Conservation (phyloP, 495 filamentous ascomycete species). For the Daldinia concentrica region DNA sequence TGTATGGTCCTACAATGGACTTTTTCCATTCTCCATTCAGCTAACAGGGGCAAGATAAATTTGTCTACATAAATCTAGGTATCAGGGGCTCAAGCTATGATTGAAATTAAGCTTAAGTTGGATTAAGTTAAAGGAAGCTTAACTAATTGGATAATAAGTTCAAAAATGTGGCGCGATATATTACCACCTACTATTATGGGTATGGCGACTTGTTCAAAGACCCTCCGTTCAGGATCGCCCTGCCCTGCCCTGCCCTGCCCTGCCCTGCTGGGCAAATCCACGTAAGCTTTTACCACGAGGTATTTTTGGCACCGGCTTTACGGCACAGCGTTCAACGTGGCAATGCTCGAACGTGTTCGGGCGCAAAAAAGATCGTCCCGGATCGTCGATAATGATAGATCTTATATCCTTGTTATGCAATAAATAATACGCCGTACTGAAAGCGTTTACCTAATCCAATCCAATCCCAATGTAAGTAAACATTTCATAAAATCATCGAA, state of each 20-base stretch:
- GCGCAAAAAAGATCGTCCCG: conserved; percentile 12
- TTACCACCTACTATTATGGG: background rate
- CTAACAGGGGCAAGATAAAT: background rate
- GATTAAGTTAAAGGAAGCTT: background rate
- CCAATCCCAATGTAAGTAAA: too few species aligned
- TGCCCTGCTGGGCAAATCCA: background rate
- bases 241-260: too few species aligned
- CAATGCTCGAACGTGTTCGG: background rate
- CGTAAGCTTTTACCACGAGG: background rate
- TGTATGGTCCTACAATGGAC: background rate
- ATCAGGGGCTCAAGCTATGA: background rate
- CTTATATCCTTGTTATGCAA: conserved; percentile 8
- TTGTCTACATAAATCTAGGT: background rate
- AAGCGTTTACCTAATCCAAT: too few species aligned
- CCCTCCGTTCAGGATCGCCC: too few species aligned
- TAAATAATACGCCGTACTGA: background rate
- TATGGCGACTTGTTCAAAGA: background rate
- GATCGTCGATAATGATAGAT: conserved; percentile 19
- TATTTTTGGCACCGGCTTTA: conserved; percentile 16
- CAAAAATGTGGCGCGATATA: background rate
- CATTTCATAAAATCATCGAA: too few species aligned
- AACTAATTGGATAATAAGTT: background rate
- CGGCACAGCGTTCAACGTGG: conserved; percentile 21
- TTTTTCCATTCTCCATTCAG: background rate
- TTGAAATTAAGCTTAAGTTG: background rate